phyloP scores from a whole-genome alignment of 2,329 filamentous ascomycete species.

The Claviceps monticola region DNA sequence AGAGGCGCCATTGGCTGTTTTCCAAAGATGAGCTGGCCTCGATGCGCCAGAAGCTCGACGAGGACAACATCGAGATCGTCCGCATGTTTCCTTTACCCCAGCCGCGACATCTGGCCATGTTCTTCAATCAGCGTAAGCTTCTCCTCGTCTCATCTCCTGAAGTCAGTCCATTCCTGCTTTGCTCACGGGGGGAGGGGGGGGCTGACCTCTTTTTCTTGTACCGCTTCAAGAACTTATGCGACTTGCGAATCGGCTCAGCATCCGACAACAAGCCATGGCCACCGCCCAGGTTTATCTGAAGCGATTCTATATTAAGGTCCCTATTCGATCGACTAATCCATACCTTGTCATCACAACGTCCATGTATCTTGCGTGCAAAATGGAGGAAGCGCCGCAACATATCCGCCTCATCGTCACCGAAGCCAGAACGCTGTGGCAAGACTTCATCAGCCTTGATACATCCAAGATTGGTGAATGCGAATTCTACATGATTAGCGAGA shows the following conservation, averaged over 20 bases:
- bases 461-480: conserved; percentile 86
- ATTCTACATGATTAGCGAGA: conserved; percentile 81
- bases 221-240: conserved; percentile 54
- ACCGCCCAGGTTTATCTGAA: conserved; percentile 93
- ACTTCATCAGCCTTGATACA: conserved; percentile 61
- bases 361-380: conserved; percentile 91
- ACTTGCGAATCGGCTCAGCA: conserved; percentile 68
- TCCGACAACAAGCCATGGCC: conserved; percentile 83
- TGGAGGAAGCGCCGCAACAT: conserved; percentile 94
- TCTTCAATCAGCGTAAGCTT: conserved; percentile 71
- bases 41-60: conserved; percentile 62
- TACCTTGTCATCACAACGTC: conserved; percentile 89
- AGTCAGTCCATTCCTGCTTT: not conserved
- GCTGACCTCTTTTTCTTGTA: not conserved
- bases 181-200: not conserved
- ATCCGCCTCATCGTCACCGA: conserved; percentile 83
- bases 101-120: conserved; percentile 71
- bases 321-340: conserved; percentile 84
- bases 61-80: conserved; percentile 59
- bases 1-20: conserved; percentile 83
- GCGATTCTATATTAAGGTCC: conserved; percentile 81
- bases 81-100: conserved; percentile 75
- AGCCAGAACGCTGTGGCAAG: conserved; percentile 73
- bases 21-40: conserved; percentile 65
- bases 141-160: not conserved